Percentiles rank a stretch among this genome's conserved stretches.
phyloP scores from a whole-genome alignment of 495 filamentous ascomycete species.

The Penicillium lividum region DNA sequence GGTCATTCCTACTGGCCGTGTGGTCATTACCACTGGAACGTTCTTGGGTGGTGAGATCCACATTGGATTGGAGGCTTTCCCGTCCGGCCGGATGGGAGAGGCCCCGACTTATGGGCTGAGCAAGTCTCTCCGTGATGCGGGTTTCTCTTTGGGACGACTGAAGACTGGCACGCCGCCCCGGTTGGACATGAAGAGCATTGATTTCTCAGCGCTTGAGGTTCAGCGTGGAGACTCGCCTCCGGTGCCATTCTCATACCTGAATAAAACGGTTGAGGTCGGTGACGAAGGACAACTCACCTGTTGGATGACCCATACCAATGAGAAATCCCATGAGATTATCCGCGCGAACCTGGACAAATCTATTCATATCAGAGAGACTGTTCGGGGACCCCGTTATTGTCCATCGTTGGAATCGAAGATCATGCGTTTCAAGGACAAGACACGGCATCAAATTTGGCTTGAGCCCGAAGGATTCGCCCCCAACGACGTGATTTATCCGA shows the following conservation, averaged over 20 bases:
- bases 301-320: slow-evolving; percentile 82
- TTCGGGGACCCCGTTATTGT: slow-evolving; percentile 92
- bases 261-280: slow-evolving; percentile 69
- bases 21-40: slow-evolving; percentile 94
- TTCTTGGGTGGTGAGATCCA: slow-evolving; percentile 97
- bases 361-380: slow-evolving; percentile 93
- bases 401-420: slow-evolving; percentile 95
- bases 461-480: slow-evolving; percentile 91
- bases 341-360: slow-evolving; percentile 86
- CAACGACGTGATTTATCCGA: slow-evolving; percentile 90
- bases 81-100: slow-evolving; percentile 91
- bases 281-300: slow-evolving; percentile 74
- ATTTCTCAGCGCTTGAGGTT: slow-evolving; percentile 68
- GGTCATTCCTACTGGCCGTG: slow-evolving; percentile 73
- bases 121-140: slow-evolving; percentile 85
- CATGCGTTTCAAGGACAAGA: slow-evolving; percentile 77
- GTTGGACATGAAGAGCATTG: slow-evolving; percentile 78
- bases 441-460: slow-evolving; percentile 88
- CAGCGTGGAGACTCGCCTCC: slow-evolving; percentile 86
- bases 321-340: slow-evolving; percentile 78
- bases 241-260: slow-evolving; percentile 87
- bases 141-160: slow-evolving; percentile 85
- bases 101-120: slow-evolving; percentile 91
- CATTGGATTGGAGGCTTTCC: slow-evolving; percentile 80
- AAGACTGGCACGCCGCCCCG: slow-evolving; percentile 97